These are phyloP conservation scores for Flaveria ramosissima DNA, from an alignment of 129 eudicot genomes.

Conservation along the genomic window DNA sequence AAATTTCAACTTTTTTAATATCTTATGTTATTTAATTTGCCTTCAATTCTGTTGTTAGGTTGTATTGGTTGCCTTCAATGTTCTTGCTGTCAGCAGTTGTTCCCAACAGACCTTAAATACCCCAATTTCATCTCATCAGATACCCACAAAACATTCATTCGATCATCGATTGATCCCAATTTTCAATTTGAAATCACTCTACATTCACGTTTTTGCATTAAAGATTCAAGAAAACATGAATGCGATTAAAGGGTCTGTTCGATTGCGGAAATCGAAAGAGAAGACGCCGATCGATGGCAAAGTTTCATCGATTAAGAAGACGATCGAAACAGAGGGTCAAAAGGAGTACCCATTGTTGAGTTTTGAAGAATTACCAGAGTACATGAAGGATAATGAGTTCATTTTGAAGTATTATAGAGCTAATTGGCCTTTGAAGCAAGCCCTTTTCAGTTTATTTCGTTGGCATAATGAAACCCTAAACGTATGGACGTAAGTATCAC, in stretches of 20 bases:
- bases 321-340: constrained; percentile 13
- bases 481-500: constrained; percentile 88
- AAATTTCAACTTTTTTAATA: too few relatives aligned
- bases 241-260: constrained; percentile 24
- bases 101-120: constrained; percentile 29
- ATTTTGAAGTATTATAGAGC: constrained; percentile 75
- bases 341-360: constrained; percentile 26
- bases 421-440: constrained; percentile 83
- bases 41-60: constrained; percentile 22
- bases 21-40: not conserved
- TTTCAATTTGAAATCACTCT: constrained; percentile 6
- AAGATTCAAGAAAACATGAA: constrained; percentile 29
- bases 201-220: not conserved
- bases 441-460: constrained; percentile 75
- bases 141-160: constrained; percentile 20
- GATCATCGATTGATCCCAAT: not conserved
- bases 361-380: constrained; percentile 76
- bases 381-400: constrained; percentile 95
- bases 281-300: constrained; percentile 6
- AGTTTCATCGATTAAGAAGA: not conserved
- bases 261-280: constrained; percentile 33
- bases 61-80: constrained; percentile 36
- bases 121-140: constrained; percentile 13
- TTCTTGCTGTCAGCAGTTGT: constrained; percentile 45
- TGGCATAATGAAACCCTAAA: constrained; percentile 97